A percentile compares a stretch with the other conserved stretches of the same genome.
Evolutionary conservation across 164 flowering plant genomes (phyloP).

Genomic region (Nymphaea colorata): DNA sequence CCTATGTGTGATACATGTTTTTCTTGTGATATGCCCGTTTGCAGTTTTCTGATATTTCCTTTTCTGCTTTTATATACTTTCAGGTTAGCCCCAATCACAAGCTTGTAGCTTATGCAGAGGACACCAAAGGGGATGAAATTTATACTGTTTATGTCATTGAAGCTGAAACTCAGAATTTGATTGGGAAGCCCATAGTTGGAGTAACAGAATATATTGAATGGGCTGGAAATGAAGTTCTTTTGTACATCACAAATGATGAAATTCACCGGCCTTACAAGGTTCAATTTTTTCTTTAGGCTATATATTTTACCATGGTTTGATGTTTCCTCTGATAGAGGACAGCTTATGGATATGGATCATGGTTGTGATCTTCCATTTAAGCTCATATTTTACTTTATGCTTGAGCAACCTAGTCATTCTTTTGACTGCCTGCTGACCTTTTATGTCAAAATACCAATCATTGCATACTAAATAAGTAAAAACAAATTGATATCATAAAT

Average conservation of each 20-base stretch:
- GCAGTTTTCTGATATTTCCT: too few relatives aligned
- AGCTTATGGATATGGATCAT: too few relatives aligned
- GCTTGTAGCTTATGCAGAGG: conserved; percentile 89
- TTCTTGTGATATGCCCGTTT: too few relatives aligned
- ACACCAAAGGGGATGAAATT: conserved; percentile 82
- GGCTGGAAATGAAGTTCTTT: conserved; percentile 76
- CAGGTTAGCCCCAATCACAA: conserved; percentile 81
- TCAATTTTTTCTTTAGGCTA: neutral
- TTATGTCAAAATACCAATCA: too few relatives aligned
- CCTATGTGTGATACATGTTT: neutral
- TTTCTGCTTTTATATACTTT: neutral
- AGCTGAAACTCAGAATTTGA: conserved; percentile 38
- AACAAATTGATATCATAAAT: too few relatives aligned
- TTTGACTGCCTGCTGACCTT: too few relatives aligned
- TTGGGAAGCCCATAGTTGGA: conserved; percentile 50
- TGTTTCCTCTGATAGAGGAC: too few relatives aligned
- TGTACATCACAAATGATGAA: conserved; percentile 82
- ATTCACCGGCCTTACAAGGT: conserved; percentile 91
- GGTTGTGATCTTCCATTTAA: too few relatives aligned
- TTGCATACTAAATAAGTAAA: too few relatives aligned
- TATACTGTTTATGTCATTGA: conserved; percentile 69
- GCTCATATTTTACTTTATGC: too few relatives aligned
- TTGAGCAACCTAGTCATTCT: too few relatives aligned
- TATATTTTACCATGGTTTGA: too few relatives aligned
- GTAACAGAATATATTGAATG: conserved; percentile 57